phyloP scores from a whole-genome alignment of 495 filamentous ascomycete genomes.

The Penicillium ochrochloron region DNA sequence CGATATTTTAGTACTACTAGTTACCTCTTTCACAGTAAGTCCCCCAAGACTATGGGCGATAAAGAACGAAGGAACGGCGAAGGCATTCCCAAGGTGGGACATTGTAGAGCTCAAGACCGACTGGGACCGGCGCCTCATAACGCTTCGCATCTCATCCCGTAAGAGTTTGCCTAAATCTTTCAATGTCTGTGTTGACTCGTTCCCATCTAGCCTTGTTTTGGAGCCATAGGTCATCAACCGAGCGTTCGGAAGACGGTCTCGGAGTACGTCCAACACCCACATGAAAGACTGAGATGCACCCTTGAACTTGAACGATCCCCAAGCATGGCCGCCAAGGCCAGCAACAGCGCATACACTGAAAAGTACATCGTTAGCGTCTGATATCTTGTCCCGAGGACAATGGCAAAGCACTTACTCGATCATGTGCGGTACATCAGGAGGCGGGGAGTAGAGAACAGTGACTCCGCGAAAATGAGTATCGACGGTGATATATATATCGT shows the following conservation, averaged over 20 bases:
- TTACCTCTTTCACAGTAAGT: conserved; percentile 14
- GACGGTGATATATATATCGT: conserved; percentile 7
- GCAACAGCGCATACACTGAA: conserved; percentile 9
- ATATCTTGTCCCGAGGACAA: neutral
- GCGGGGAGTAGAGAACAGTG: conserved; percentile 4
- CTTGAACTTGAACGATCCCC: conserved; percentile 13
- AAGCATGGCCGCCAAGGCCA: conserved; percentile 10
- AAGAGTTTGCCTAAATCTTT: conserved; percentile 8
- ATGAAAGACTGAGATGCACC: conserved; percentile 11
- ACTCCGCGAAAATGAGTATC: conserved; percentile 11
- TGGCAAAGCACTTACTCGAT: neutral
- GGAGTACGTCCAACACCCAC: conserved; percentile 11
- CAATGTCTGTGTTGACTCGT: conserved; percentile 12
- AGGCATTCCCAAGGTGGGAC: neutral
- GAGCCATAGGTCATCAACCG: conserved; percentile 13
- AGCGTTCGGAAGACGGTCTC: conserved; percentile 4
- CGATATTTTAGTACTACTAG: too few species aligned
- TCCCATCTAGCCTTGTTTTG: conserved; percentile 10
- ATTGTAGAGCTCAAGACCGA: neutral
- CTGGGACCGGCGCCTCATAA: conserved; percentile 1
- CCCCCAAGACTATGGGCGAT: conserved; percentile 14
- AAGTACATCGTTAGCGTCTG: neutral
- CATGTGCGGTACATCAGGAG: neutral
- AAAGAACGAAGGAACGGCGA: conserved; percentile 7
- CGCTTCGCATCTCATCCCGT: conserved; percentile 11